Percentiles rank a stretch among this genome's conserved stretches.
phyloP scores from a whole-genome alignment of 768 basidiomycete species.

The Tylopilus felleus region DNA sequence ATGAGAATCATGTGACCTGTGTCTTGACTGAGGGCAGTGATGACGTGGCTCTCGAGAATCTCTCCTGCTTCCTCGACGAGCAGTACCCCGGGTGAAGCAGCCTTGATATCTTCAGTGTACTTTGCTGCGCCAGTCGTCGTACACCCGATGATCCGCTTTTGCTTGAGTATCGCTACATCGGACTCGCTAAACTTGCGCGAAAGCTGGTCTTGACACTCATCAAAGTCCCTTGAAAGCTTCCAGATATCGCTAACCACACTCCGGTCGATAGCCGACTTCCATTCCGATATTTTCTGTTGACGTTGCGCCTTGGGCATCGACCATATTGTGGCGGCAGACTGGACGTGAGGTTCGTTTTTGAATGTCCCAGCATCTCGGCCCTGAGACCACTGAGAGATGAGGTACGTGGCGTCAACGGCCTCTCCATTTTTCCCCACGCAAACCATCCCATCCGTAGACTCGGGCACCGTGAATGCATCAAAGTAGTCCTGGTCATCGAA shows the following conservation, averaged over 20 bases:
- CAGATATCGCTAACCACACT: slow-evolving; percentile 36
- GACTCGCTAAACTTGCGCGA: slow-evolving; percentile 35
- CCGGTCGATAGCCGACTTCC: slow-evolving; percentile 35
- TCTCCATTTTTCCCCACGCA: slow-evolving; percentile 41
- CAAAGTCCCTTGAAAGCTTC: slow-evolving; percentile 36
- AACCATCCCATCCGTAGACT: slow-evolving; percentile 43
- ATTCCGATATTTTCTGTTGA: slow-evolving; percentile 25
- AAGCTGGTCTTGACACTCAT: slow-evolving; percentile 36
- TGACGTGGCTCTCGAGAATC: slow-evolving; percentile 63
- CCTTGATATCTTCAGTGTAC: slow-evolving; percentile 45
- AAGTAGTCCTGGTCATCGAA: slow-evolving; percentile 47
- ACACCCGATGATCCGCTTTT: slow-evolving; percentile 59
- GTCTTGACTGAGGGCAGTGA: slow-evolving; percentile 49
- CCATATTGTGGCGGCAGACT: slow-evolving; percentile 35
- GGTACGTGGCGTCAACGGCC: slow-evolving; percentile 36
- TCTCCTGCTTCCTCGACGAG: slow-evolving; percentile 75
- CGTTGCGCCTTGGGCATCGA: slow-evolving; percentile 30
- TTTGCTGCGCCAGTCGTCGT: slow-evolving; percentile 71
- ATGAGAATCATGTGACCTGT: slow-evolving; percentile 61
- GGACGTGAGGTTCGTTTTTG: slow-evolving; percentile 21
- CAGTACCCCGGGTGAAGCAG: slow-evolving; percentile 47
- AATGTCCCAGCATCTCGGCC: slow-evolving; percentile 47
- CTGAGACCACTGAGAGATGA: slow-evolving; percentile 45
- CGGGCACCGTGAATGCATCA: slow-evolving; percentile 44
- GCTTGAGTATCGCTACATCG: slow-evolving; percentile 33